Base-by-base conservation (phyloP, 2,329 filamentous ascomycete species). In the Trichoderma sp. region DNA sequence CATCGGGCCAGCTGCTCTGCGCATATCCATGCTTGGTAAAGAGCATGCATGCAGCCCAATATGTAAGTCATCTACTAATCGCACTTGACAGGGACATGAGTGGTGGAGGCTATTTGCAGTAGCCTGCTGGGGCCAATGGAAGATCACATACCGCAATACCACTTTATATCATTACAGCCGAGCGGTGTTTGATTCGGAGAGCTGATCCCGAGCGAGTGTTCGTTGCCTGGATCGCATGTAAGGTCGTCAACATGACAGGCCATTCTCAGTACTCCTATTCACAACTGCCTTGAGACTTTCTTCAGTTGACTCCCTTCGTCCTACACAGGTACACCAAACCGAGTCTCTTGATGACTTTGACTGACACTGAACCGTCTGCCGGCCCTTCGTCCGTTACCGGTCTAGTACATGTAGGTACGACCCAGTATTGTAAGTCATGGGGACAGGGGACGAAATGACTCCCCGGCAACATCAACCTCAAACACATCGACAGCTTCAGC, bases 21-120 rank as follows among this genome's bases (percentile, higher is more conserved):
- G 28, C n/a, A 55, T 28, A 28, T 51, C 48, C 48, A 51, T 51
- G 24, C 48, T 51, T 28, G 48, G 48, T 7, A 28, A 28, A 17
- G 48, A 26, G 24, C 58, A 60, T 61, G 58, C 58, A 61, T 51
- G 47, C 58, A 51, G n/a, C n/a, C 30, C 26, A 44, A 44, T 30
- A 61, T 61, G 58, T 61, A 61, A 52, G 58, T 61, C 58, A 61
- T 61, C 34, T 47, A 51, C 30, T 30, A 51, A 51, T 28, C 48
- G 48, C 48, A 51, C 41, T 44, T 61, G 58, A 61, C 58, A 61
- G 57, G 45, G 57, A 21, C 56, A 50, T 30, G 57, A 41, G 44
- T 61, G 52, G 58, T 43, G 58, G 30, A 61, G 51, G 47, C 47
- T 44, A 61, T 39, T 9, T 48, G 57, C 45, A 60, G 41, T 14